Conservation (phyloP, 106 monocot species). For the Dactylorhiza incarnata region DNA sequence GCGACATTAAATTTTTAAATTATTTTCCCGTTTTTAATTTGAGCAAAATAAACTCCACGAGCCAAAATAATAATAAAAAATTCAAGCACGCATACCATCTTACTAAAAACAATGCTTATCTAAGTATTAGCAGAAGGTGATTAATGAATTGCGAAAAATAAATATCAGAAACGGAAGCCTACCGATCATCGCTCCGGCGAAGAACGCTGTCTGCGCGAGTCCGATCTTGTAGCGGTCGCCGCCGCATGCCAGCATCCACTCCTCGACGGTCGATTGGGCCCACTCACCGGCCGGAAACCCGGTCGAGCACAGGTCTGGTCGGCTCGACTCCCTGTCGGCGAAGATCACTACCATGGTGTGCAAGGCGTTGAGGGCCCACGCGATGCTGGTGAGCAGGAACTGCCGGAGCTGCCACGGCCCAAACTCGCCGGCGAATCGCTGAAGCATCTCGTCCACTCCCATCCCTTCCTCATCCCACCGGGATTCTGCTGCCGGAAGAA, state of each 20-base stretch:
- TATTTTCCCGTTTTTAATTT: too few species aligned
- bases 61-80: too few species aligned
- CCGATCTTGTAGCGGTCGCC: constrained; percentile 59
- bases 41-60: too few species aligned
- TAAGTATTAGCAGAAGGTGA: too few species aligned
- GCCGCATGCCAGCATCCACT: constrained; percentile 41
- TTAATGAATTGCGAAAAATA: too few species aligned
- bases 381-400: constrained; percentile 53
- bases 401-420: constrained; percentile 72
- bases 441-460: constrained; percentile 62
- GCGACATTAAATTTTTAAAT: too few species aligned
- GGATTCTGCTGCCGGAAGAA: not conserved
- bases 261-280: constrained; percentile 18
- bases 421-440: constrained; percentile 52
- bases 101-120: too few species aligned
- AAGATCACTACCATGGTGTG: constrained; percentile 63
- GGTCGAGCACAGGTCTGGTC: not conserved
- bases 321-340: constrained; percentile 28
- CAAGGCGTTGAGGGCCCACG: constrained; percentile 62
- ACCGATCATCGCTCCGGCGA: constrained; percentile 78
- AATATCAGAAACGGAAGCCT: not conserved
- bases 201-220: constrained; percentile 64
- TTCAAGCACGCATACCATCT: too few species aligned
- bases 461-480: constrained; percentile 10
- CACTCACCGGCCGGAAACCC: not conserved